These are phyloP conservation scores for Fusarium zealandicum DNA, from an alignment of 2,329 filamentous ascomycete species.

Conservation along the genomic window DNA sequence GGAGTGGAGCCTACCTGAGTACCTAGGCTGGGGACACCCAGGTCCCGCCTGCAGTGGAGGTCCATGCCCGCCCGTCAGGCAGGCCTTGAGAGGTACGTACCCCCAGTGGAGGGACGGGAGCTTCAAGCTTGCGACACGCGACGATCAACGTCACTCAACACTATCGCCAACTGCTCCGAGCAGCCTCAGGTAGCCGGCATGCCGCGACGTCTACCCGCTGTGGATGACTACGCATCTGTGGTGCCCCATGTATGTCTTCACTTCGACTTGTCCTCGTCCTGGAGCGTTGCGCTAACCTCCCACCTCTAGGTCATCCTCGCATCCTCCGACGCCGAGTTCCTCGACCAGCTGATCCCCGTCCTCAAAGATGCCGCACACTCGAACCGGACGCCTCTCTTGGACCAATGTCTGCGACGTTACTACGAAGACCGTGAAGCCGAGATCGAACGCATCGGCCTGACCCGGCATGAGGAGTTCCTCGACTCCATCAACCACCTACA, in stretches of 20 bases:
- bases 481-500: constrained; percentile 94
- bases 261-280: constrained; percentile 15
- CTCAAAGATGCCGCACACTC: constrained; percentile 87
- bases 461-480: constrained; percentile 96
- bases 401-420: constrained; percentile 75
- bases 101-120: constrained; percentile 5
- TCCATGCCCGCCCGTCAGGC: too few species aligned
- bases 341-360: constrained; percentile 93
- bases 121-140: constrained; percentile 31
- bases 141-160: constrained; percentile 20
- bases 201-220: constrained; percentile 54
- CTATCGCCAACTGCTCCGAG: constrained; percentile 18
- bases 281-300: constrained; percentile 16
- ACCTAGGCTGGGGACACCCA: too few species aligned
- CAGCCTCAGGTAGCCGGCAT: constrained; percentile 42
- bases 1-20: neutral
- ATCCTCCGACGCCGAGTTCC: constrained; percentile 89
- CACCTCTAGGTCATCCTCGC: constrained; percentile 82
- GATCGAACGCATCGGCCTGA: constrained; percentile 93
- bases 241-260: constrained; percentile 52
- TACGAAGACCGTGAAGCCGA: constrained; percentile 86
- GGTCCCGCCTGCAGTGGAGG: too few species aligned
- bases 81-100: constrained; percentile 10
- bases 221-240: constrained; percentile 57
- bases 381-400: constrained; percentile 74